Evolutionary conservation across 352 stramenopile species (phyloP), one percentile per base, ranked within the genome.

Genomic region (Blastocystis sp.): DNA sequence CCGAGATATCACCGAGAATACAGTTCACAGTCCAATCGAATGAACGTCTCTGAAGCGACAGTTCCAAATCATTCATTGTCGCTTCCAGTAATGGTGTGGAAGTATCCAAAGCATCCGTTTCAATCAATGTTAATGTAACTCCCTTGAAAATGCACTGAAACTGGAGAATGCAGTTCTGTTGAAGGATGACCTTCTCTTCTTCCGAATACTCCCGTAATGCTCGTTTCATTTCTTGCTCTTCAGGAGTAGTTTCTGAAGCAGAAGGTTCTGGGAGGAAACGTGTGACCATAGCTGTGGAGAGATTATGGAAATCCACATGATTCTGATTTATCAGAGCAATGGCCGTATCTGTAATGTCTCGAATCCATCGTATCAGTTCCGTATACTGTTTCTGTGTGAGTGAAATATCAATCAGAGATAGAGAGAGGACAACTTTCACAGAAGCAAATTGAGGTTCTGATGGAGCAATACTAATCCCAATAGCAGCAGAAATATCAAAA

Each of bases 381-480:
- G 54, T 14, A 29, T 77, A 77, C 27, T 77, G 65, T 0, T 19
- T 57, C 6, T 49, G n/a, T 35, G 7, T 29, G 5, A 77, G 37
- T 6, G 21, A 24, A 24, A 46, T 58, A 21, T 54, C 37, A 77
- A 77, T 42, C 35, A 77, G 0, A 6, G 65, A 77, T 2, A 77
- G 65, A 6, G 37, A 32, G 11, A 24, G 19, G 2, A 24, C 29
- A 24, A 77, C 65, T 46, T 51, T n/a, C 12, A 73, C n/a, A 49
- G 43, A 32, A 35, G 73, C 21, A 19, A 85, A 54, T 32, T 39
- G 24, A n/a, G 67, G 19, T 46, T 85, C 54, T 12, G 69, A 80
- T 43, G 69, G 69, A 21, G 69, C 27, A 16, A 80, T 39, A 29
- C 69, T 58, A 1, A 59, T 21, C n/a, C 69, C 69, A 12, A 80